Evolutionary conservation across 1,139 yeast genomes (phyloP).

Genomic region (Geotrichum aggregatum): DNA sequence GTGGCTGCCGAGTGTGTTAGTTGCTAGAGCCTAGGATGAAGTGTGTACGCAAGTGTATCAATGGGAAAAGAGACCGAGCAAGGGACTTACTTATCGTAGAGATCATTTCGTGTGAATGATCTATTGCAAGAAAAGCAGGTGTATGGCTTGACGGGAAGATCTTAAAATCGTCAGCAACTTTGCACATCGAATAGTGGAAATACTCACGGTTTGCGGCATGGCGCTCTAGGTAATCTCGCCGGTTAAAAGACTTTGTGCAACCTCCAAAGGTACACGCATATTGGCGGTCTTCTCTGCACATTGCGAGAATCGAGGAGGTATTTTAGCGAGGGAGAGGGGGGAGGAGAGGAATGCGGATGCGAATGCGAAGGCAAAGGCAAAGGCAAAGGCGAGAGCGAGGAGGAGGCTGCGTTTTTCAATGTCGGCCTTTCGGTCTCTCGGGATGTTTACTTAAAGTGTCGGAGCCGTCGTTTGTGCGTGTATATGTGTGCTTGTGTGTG

Average conservation of each 20-base stretch:
- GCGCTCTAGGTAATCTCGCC: conserved; percentile 39
- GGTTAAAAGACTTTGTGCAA: conserved; percentile 38
- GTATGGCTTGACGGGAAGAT: conserved; percentile 21
- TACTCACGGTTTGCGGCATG: conserved; percentile 38
- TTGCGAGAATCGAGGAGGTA: not conserved
- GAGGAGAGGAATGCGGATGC: not conserved
- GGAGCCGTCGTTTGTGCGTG: too few species aligned
- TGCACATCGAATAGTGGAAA: not conserved
- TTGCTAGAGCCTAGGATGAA: too few species aligned
- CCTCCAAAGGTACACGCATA: conserved; percentile 35
- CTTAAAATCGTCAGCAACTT: conserved; percentile 1
- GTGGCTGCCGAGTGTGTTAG: conserved; percentile 10
- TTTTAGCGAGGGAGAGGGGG: not conserved
- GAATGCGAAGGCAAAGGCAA: not conserved
- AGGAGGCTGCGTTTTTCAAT: too few species aligned
- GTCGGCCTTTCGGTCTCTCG: too few species aligned
- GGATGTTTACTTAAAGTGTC: too few species aligned
- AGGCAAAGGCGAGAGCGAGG: too few species aligned
- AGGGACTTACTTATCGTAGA: conserved; percentile 21
- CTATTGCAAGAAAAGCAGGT: conserved; percentile 20
- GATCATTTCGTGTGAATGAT: conserved; percentile 20
- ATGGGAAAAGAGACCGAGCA: not conserved
- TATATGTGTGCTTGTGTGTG: too few species aligned
- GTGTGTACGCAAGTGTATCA: too few species aligned
- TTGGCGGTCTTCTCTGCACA: conserved; percentile 12